Conservation (phyloP, 805 yeast species). For the Ogataea naganishii region DNA sequence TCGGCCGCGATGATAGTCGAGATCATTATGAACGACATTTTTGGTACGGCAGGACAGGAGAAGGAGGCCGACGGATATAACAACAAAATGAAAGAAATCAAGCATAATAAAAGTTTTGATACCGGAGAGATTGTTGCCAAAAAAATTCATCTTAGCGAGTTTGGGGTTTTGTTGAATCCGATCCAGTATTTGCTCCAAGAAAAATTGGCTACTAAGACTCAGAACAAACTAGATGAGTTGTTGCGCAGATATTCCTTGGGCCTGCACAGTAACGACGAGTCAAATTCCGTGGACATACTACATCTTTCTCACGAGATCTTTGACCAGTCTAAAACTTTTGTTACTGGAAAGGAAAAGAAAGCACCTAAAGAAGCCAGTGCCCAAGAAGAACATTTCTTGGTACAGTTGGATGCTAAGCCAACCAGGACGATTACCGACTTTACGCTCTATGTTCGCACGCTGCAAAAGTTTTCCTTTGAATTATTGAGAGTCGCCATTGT, state of each 20-base stretch:
- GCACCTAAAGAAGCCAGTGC: conserved; percentile 12
- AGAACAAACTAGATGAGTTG: conserved; percentile 70
- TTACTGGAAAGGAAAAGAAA: conserved; percentile 10
- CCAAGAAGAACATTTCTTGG: conserved; percentile 54
- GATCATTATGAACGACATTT: conserved; percentile 82
- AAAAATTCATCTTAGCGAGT: conserved; percentile 48
- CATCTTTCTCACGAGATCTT: conserved; percentile 68
- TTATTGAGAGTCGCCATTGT: conserved; percentile 62
- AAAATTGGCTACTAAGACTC: conserved; percentile 57
- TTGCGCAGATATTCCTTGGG: conserved; percentile 75
- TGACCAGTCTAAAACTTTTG: conserved; percentile 35
- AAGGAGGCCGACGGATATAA: conserved; percentile 91
- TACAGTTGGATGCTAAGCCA: conserved; percentile 58
- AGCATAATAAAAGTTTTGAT: conserved; percentile 80
- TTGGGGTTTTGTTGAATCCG: conserved; percentile 57
- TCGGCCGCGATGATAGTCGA: conserved; percentile 49
- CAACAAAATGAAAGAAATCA: conserved; percentile 83
- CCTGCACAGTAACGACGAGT: conserved; percentile 57
- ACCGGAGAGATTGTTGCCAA: conserved; percentile 71
- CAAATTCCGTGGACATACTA: conserved; percentile 48
- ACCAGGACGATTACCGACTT: conserved; percentile 45
- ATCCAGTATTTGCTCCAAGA: conserved; percentile 56
- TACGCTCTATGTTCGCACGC: conserved; percentile 45
- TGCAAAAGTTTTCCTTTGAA: conserved; percentile 74
- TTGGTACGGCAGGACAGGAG: conserved; percentile 88